These are phyloP conservation scores for Torrubiellomyces zombiae DNA, from an alignment of 2,329 filamentous ascomycete species.

Conservation along the genomic window DNA sequence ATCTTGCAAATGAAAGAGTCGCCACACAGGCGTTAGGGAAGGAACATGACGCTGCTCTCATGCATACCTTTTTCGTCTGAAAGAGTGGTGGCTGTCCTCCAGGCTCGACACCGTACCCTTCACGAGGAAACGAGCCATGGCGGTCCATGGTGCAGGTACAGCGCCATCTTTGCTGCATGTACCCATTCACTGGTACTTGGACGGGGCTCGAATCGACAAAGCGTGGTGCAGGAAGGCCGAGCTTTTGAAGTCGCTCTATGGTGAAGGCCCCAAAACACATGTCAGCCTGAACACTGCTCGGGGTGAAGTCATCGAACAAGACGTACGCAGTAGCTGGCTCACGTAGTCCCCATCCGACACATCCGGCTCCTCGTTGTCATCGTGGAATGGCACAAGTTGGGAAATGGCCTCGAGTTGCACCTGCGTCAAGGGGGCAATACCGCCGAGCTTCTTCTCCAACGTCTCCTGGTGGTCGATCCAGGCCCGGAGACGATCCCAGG, in stretches of 20 bases:
- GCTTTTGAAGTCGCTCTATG: too few species aligned
- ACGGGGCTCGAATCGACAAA: constrained; percentile 7
- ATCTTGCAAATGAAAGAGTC: not conserved
- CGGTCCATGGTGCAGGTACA: constrained; percentile 10
- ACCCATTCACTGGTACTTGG: constrained; percentile 9
- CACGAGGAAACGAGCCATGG: constrained; percentile 9
- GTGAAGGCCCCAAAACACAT: too few species aligned
- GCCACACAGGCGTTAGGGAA: not conserved
- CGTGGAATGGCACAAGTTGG: constrained; percentile 17
- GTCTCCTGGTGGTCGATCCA: constrained; percentile 25
- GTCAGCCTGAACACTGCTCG: too few species aligned
- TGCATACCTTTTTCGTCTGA: constrained; percentile 26
- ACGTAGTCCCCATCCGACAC: constrained; percentile 13
- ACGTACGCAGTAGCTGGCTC: constrained; percentile 12
- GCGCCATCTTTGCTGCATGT: constrained; percentile 9
- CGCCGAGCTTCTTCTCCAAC: constrained; percentile 12
- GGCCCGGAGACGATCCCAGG: constrained; percentile 18
- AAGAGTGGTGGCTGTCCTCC: constrained; percentile 19
- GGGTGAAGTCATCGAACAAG: too few species aligned
- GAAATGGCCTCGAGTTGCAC: constrained; percentile 23
- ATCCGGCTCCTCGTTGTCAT: constrained; percentile 13
- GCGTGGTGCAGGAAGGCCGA: too few species aligned
- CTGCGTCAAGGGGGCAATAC: constrained; percentile 19
- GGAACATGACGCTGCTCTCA: not conserved
- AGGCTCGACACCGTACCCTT: constrained; percentile 17